Evolutionary conservation across 345 rosid genomes (phyloP).

Genomic region (Citrus unshiu): DNA sequence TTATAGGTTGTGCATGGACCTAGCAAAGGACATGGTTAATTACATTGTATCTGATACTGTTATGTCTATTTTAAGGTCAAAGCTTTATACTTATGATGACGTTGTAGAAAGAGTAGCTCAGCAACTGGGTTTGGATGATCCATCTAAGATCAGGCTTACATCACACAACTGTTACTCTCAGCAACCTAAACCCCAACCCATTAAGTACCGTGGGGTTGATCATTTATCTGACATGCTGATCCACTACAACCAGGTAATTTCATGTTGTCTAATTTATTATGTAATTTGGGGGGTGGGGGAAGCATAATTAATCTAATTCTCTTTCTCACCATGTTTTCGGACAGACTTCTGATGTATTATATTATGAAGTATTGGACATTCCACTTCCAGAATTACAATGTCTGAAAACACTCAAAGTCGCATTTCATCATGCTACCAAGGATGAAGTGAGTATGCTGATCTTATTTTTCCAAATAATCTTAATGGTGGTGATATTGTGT

Average conservation of each 20-base stretch:
- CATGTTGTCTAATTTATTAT: background rate
- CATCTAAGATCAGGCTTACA: slow-evolving; percentile 69
- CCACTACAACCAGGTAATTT: slow-evolving; percentile 84
- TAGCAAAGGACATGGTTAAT: background rate
- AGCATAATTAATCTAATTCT: slow-evolving; percentile 13
- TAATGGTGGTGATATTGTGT: slow-evolving; percentile 2
- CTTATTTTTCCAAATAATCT: background rate
- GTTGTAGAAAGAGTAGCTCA: slow-evolving; percentile 77
- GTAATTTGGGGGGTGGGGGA: background rate
- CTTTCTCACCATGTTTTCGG: slow-evolving; percentile 8
- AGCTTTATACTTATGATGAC: slow-evolving; percentile 83
- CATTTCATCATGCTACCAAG: slow-evolving; percentile 72
- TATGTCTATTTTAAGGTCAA: slow-evolving; percentile 58
- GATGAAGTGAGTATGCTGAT: slow-evolving; percentile 62
- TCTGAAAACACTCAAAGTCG: slow-evolving; percentile 81
- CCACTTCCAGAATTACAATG: slow-evolving; percentile 97
- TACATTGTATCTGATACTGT: background rate
- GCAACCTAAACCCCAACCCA: slow-evolving; percentile 78
- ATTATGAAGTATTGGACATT: slow-evolving; percentile 91
- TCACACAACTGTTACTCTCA: slow-evolving; percentile 74
- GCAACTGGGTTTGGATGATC: slow-evolving; percentile 62
- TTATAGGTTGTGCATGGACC: background rate
- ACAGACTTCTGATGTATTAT: slow-evolving; percentile 88
- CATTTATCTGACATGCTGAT: slow-evolving; percentile 83
- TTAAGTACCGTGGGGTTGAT: slow-evolving; percentile 67